Evolutionary conservation across 2,329 filamentous ascomycete genomes (phyloP).

Genomic region (Talaromyces sp.): DNA sequence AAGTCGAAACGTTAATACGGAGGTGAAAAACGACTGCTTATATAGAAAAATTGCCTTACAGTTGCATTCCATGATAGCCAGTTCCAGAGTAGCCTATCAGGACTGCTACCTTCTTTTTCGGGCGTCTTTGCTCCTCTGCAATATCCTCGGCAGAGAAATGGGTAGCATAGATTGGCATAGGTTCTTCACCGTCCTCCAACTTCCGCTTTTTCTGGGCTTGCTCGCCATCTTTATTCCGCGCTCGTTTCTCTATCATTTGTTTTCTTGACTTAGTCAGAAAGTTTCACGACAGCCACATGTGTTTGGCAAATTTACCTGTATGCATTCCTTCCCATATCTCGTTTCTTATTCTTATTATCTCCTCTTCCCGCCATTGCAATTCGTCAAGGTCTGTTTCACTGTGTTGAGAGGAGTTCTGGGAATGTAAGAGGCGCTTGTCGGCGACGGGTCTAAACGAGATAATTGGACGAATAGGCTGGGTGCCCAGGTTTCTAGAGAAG

Average conservation of each 20-base stretch:
- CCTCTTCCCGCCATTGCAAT: conserved; percentile 21
- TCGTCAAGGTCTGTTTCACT: not conserved
- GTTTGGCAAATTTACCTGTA: conserved; percentile 50
- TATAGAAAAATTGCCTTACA: conserved; percentile 37
- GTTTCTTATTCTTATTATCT: conserved; percentile 52
- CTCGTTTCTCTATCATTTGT: conserved; percentile 47
- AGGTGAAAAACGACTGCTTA: not conserved
- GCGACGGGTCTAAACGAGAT: not conserved
- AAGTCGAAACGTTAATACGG: not conserved
- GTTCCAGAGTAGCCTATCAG: conserved; percentile 93
- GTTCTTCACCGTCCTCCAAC: conserved; percentile 41
- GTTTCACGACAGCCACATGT: not conserved
- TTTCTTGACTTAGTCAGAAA: conserved; percentile 51
- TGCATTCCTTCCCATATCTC: conserved; percentile 61
- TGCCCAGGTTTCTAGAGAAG: not conserved
- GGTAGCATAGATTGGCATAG: conserved; percentile 49
- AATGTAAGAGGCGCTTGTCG: not conserved
- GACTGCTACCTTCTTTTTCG: conserved; percentile 95
- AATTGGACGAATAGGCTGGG: not conserved
- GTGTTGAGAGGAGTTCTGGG: not conserved
- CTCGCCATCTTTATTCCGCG: conserved; percentile 45
- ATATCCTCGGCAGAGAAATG: conserved; percentile 75
- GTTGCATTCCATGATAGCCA: conserved; percentile 96
- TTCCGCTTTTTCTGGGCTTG: conserved; percentile 53
- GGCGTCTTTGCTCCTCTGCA: conserved; percentile 74